Base-by-base conservation (phyloP, 2,329 filamentous ascomycete species). In the Colletotrichum horii region DNA sequence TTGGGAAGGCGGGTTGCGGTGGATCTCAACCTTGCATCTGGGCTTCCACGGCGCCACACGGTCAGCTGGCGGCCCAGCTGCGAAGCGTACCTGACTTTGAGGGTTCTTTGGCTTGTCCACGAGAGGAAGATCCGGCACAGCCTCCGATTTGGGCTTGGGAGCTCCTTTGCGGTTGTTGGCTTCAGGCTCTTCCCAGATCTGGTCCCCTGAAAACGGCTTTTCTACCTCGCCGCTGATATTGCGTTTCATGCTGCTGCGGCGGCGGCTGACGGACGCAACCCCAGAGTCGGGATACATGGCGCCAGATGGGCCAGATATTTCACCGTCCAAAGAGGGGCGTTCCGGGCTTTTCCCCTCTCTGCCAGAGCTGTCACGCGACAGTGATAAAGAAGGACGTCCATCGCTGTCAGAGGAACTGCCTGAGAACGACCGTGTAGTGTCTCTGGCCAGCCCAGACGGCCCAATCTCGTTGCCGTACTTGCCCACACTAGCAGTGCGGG, bases 111-210 rank as follows among this genome's bases (percentile, higher is more conserved):
- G 85, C 79, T 93, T 93, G 66, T 71, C 72, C 12, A 71, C 68
- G 14, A 77, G 34, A 12, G 77, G 72, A n/a, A 71, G 38, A 22
- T 58, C 66, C 4, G 55, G 34, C 24, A 32, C 24, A 43, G 26
- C 15, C 34, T 34, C 36, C n/a, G 55, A 30, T 16, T 56, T 32
- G 12, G 58, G 19, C 56, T 77, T 30, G 71, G 77, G 81, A 75
- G 81, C 78, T 78, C 79, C 72, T 74, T 78, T 78, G 16, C 81
- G 80, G 4, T 82, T 71, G 69, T 82, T 79, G 34, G 82, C 88
- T 80, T 94, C 92, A 1, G 95, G 94, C 82, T 98, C 96, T 83
- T 98, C 96, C 89, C 95, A 98, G 76, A 98, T 96, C 81, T 95
- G 93, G 81, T 96, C 94, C 38, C 93, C 91, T 3, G 93, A 93